Conservation (phyloP, 805 yeast genomes). For the Dipodascus geniculatus region DNA sequence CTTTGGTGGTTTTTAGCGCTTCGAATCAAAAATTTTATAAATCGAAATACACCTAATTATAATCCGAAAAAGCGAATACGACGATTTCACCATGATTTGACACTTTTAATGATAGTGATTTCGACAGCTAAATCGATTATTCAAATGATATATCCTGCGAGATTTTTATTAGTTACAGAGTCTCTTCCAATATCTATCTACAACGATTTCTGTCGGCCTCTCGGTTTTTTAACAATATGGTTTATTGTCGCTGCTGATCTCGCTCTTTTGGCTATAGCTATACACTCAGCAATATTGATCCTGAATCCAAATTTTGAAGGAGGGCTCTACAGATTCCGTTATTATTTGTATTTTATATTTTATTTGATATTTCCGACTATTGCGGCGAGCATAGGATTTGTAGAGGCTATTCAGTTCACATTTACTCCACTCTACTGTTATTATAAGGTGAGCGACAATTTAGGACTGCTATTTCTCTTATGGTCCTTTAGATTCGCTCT, state of each 20-base stretch:
- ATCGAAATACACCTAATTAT: not conserved
- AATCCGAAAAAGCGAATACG: not conserved
- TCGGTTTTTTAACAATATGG: not conserved
- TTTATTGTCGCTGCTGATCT: not conserved
- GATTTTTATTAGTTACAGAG: not conserved
- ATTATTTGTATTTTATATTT: no score
- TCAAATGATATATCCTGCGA: not conserved
- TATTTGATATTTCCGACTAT: not conserved
- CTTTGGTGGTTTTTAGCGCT: not conserved
- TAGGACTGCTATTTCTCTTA: not conserved
- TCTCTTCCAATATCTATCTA: not conserved
- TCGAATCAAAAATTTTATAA: not conserved
- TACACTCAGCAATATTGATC: not conserved
- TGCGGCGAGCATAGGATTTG: not conserved
- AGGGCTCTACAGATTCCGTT: not conserved
- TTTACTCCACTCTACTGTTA: not conserved
- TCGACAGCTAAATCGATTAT: not conserved
- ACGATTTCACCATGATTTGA: not conserved
- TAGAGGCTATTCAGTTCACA: not conserved
- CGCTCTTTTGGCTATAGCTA: not conserved
- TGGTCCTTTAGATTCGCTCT: not conserved
- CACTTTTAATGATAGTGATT: not conserved
- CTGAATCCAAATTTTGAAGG: not conserved
- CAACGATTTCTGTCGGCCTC: not conserved
- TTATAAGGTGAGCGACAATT: not conserved